phyloP scores from a whole-genome alignment of 2,329 filamentous ascomycete genomes.

The Ceratocystis lukuohia region DNA sequence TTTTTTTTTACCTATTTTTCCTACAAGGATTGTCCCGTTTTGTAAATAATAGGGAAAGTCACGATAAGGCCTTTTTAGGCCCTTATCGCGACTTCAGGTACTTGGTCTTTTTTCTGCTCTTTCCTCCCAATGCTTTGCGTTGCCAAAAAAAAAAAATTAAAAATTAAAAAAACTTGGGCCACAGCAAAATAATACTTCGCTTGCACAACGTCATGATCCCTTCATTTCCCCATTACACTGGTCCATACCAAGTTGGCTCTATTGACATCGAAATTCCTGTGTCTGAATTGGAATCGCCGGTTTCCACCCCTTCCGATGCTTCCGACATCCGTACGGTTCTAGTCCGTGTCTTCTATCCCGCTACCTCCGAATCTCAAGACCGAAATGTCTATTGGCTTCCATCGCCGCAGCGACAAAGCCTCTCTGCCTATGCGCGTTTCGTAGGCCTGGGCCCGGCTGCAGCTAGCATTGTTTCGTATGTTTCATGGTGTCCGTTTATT shows the following conservation, averaged over 20 bases:
- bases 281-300: constrained; percentile 41
- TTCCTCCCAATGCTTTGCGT: neutral
- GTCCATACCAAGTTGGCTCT: constrained; percentile 65
- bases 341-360: constrained; percentile 74
- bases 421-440: constrained; percentile 65
- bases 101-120: neutral
- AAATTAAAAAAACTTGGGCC: neutral
- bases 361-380: constrained; percentile 40
- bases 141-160: neutral
- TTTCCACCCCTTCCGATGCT: constrained; percentile 39
- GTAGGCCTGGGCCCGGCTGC: constrained; percentile 49
- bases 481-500: constrained; percentile 18
- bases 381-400: constrained; percentile 60
- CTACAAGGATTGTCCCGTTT: neutral
- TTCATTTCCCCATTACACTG: constrained; percentile 59
- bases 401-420: constrained; percentile 57
- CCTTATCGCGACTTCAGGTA: neutral
- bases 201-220: constrained; percentile 34
- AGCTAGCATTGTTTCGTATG: constrained; percentile 48
- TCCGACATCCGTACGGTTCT: constrained; percentile 56
- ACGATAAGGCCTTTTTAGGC: constrained; percentile 4
- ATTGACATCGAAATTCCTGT: constrained; percentile 69
- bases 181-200: neutral
- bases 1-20: neutral
- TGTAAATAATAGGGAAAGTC: neutral